A percentile compares a stretch with the other conserved stretches of the same genome.
These are phyloP conservation scores for Raffaelea deltoideospora DNA, from an alignment of 2,329 filamentous ascomycete species.

Conservation along the genomic window DNA sequence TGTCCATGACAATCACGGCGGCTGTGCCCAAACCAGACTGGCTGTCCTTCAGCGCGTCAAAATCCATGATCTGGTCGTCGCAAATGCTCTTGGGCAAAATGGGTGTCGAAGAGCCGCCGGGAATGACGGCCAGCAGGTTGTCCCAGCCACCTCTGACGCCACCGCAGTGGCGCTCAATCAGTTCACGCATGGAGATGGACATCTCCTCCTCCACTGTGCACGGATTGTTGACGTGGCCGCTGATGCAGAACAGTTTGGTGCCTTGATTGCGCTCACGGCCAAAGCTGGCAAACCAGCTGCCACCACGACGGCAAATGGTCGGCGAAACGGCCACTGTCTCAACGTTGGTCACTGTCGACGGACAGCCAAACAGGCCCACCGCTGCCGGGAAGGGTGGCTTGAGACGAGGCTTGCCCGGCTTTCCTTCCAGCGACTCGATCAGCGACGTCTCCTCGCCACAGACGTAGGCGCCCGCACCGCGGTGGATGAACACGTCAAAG, in stretches of 20 bases:
- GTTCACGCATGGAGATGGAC: slow-evolving; percentile 88
- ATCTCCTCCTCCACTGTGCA: slow-evolving; percentile 98
- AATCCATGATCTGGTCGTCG: slow-evolving; percentile 97
- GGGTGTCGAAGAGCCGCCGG: slow-evolving; percentile 90
- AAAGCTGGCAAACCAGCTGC: slow-evolving; percentile 83
- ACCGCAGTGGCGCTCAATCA: slow-evolving; percentile 97
- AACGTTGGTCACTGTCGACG: slow-evolving; percentile 94
- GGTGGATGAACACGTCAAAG: slow-evolving; percentile 94
- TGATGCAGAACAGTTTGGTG: slow-evolving; percentile 97
- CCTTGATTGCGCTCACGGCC: slow-evolving; percentile 92
- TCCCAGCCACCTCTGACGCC: slow-evolving; percentile 96
- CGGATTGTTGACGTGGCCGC: slow-evolving; percentile 96
- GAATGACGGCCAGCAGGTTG: slow-evolving; percentile 88
- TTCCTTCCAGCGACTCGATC: slow-evolving; percentile 96
- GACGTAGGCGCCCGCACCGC: slow-evolving; percentile 92
- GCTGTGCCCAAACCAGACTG: slow-evolving; percentile 95
- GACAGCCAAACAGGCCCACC: slow-evolving; percentile 94
- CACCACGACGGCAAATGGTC: slow-evolving; percentile 87
- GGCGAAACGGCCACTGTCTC: slow-evolving; percentile 93
- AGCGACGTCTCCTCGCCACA: slow-evolving; percentile 97
- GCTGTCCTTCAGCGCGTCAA: slow-evolving; percentile 93
- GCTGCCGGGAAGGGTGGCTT: slow-evolving; percentile 98
- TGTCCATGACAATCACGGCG: slow-evolving; percentile 98
- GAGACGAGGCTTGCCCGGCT: slow-evolving; percentile 93
- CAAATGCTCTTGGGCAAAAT: slow-evolving; percentile 83